Evolutionary conservation across 78 protist genomes (phyloP).

Genomic region (slime mould (Dictyostelium discoideum)): dicty_2.7 NC_007089.4:1647001-1647500

Average conservation of each 20-base stretch:
- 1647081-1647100: neutral
- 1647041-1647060: neutral
- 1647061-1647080: neutral
- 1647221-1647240: slow-evolving; percentile 81
- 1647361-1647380: slow-evolving; percentile 74
- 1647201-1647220: slow-evolving; percentile 51
- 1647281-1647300: neutral
- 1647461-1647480: neutral
- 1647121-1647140: slow-evolving; percentile 1
- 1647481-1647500: neutral
- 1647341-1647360: slow-evolving; percentile 68
- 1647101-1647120: neutral
- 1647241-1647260: slow-evolving; percentile 87
- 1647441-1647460: slow-evolving; percentile 63
- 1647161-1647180: slow-evolving; percentile 9
- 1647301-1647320: neutral
- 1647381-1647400: slow-evolving; percentile 63
- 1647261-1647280: neutral
- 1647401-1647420: neutral
- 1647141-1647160: slow-evolving; percentile 29
- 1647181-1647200: slow-evolving; percentile 28
- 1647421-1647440: too few species aligned
- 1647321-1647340: neutral
- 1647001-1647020: neutral
- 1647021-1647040: neutral